Evolutionary conservation across 345 rosid species (phyloP).

Genomic region (Citrus sinensis): DVS_A1.0 CM039165.1:2466501-2467000

Average conservation of each 20-base stretch:
- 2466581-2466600: not conserved
- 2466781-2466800: conserved; percentile 9
- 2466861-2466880: conserved; percentile 3
- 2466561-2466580: not conserved
- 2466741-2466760: not conserved
- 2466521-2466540: conserved; percentile 2
- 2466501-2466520: not conserved
- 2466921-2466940: conserved; percentile 5
- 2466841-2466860: conserved; percentile 1
- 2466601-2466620: conserved; percentile 4
- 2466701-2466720: conserved; percentile 6
- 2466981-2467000: conserved; percentile 3
- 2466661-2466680: not conserved
- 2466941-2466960: not conserved
- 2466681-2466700: conserved; percentile 4
- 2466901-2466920: conserved; percentile 7
- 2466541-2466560: not conserved
- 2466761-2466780: conserved; percentile 2
- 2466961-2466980: not conserved
- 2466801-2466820: conserved; percentile 1
- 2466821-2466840: not conserved
- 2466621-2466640: not conserved
- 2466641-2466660: conserved; percentile 3
- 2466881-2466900: conserved; percentile 6
- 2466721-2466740: not conserved